Evolutionary conservation across 2,329 filamentous ascomycete species (phyloP), one percentile per base, ranked within the genome.

Genomic region (Colletotrichum abscissum): DNA sequence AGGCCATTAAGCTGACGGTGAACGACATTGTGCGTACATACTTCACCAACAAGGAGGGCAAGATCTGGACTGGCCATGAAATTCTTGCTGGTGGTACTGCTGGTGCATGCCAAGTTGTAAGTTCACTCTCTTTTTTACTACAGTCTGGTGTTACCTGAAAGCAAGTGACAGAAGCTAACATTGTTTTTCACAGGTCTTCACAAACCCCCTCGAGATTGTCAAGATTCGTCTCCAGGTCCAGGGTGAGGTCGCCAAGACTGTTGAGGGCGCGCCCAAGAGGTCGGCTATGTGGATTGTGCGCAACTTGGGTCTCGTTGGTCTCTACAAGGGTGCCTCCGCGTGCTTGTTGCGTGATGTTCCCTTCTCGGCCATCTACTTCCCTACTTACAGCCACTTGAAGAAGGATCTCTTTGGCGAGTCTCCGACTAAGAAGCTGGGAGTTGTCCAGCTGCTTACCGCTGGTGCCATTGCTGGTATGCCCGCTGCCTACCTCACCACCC

Each of bases 351-450:
- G 97, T 78, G 97, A 99, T 83, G 95, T 98, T 54, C 97, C 97
- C 57, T 99, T 99, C 87, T 98, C 96, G 24, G 95, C 95, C 79
- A 99, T 99, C 81, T 99, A 99, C 88, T 99, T 99, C 91, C 96
- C 97, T 2, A 93, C 95, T 26, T 99, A 99, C 87, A 94, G 91
- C 82, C 97, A 99, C 82, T 85, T 99, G 79, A 99, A 99, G 89
- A 92, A 90, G 80, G 96, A 98, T 84, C 87, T 96, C 81, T 99
- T 98, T 78, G 96, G 97, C 83, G 97, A 99, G 86, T 92, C 93
- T 12, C 88, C 89, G 6, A 94, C 92, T 70, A 95, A 98, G 87
- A 97, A 94, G 85, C 92, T 99, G 28, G 94, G 96, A 63, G 90
- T 99, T 62, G 74, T 98, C 52, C 96, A 98, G 85, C 92, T 99